Evolutionary conservation across 73 alveolate genomes (phyloP).

Genomic region (Paramecium tetraurelia): DNA sequence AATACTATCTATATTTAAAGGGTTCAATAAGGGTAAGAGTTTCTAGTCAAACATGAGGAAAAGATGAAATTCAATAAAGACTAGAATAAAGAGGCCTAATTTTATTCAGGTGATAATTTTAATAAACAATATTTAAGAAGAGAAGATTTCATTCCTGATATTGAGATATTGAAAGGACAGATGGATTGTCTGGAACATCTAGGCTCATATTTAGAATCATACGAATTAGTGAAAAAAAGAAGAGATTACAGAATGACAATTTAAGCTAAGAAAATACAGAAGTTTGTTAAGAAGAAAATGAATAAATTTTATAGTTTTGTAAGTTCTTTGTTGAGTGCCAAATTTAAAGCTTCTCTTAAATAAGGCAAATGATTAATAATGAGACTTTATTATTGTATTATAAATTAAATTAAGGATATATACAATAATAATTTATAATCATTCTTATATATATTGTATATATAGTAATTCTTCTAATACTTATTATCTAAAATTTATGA

Average conservation of each 20-base stretch:
- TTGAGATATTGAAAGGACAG: not conserved
- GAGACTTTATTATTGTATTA: no score
- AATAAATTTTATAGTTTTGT: conserved; percentile 27
- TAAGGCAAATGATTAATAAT: not conserved
- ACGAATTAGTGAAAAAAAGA: no score
- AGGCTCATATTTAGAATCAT: no score
- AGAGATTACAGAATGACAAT: not conserved
- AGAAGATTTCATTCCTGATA: conserved; percentile 26
- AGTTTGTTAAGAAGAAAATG: conserved; percentile 27
- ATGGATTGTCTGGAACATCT: conserved; percentile 16
- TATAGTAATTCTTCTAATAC: no score
- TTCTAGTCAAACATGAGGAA: not conserved
- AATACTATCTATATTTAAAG: not conserved
- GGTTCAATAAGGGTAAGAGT: not conserved
- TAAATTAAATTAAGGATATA: no score
- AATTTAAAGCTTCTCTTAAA: not conserved
- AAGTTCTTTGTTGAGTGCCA: conserved; percentile 22
- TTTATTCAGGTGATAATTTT: not conserved
- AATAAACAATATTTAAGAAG: not conserved
- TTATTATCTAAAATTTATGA: no score
- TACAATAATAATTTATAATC: no score
- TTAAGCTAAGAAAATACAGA: not conserved
- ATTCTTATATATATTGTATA: no score
- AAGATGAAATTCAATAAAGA: not conserved
- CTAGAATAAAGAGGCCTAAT: not conserved